Percentiles rank a stretch among this genome's conserved stretches.
Conservation (phyloP, 208 protist species). For the Crithidia fasciculata region DNA sequence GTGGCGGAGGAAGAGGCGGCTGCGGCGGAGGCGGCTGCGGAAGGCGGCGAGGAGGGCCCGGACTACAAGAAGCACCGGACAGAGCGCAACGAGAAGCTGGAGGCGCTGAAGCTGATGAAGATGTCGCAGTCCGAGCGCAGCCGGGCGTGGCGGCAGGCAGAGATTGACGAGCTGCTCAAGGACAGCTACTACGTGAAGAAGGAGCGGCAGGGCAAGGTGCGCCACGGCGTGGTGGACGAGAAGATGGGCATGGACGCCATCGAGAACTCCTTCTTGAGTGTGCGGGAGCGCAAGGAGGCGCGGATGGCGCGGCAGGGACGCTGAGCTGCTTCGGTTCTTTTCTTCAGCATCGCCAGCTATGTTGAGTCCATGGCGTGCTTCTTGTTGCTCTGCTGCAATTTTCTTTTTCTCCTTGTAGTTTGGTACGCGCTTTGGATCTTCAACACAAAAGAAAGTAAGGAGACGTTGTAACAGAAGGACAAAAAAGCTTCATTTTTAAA, state of each 20-base stretch:
- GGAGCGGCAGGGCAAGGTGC: conserved; percentile 75
- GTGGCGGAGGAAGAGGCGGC: conserved; percentile 49
- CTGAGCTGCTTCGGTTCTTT: neutral
- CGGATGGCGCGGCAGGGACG: conserved; percentile 61
- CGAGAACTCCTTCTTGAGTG: conserved; percentile 87
- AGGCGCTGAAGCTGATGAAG: conserved; percentile 83
- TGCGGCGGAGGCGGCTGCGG: conserved; percentile 21
- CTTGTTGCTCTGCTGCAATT: neutral
- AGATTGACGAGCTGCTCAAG: conserved; percentile 89
- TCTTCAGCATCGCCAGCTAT: neutral
- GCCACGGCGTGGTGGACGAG: conserved; percentile 67
- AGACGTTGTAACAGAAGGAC: too few species aligned
- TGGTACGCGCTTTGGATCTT: too few species aligned
- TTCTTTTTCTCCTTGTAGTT: neutral
- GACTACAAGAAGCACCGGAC: conserved; percentile 65
- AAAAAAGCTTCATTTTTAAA: neutral
- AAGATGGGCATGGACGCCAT: conserved; percentile 88
- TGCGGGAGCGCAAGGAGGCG: conserved; percentile 80
- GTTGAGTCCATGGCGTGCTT: too few species aligned
- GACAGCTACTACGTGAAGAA: conserved; percentile 94
- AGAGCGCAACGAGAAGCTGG: conserved; percentile 88
- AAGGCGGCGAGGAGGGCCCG: conserved; percentile 23
- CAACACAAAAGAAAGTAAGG: too few species aligned
- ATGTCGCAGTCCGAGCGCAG: conserved; percentile 84
- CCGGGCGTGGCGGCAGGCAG: conserved; percentile 82